Conservation (phyloP, 192 early-diverging fungal genomes). For the Chytriomyces hyalinus region DNA sequence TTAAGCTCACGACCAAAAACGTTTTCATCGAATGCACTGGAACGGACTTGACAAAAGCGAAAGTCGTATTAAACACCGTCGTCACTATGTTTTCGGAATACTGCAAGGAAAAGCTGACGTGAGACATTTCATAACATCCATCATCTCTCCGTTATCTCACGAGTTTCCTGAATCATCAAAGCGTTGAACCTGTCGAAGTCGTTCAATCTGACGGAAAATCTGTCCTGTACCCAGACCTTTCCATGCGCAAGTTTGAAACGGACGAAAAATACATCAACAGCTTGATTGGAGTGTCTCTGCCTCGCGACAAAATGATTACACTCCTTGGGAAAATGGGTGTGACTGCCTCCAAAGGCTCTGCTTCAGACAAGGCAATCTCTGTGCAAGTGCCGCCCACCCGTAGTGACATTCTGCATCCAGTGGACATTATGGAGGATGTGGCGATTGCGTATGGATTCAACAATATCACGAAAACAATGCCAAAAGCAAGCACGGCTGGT, state of each 20-base stretch:
- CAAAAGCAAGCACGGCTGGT: slow-evolving; percentile 82
- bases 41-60: slow-evolving; percentile 93
- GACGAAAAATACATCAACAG: slow-evolving; percentile 88
- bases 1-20: slow-evolving; percentile 90
- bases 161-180: slow-evolving; percentile 30
- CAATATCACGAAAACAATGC: slow-evolving; percentile 82
- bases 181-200: slow-evolving; percentile 91
- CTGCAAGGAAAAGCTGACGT: slow-evolving; percentile 89
- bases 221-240: slow-evolving; percentile 76
- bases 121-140: slow-evolving; percentile 38
- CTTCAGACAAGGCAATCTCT: slow-evolving; percentile 56
- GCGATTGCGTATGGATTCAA: slow-evolving; percentile 97
- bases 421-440: slow-evolving; percentile 98
- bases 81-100: slow-evolving; percentile 96
- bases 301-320: slow-evolving; percentile 70
- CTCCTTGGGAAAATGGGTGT: slow-evolving; percentile 90
- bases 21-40: slow-evolving; percentile 98
- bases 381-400: slow-evolving; percentile 89
- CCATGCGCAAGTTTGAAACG: slow-evolving; percentile 70
- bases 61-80: slow-evolving; percentile 91
- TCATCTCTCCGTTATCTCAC: background rate
- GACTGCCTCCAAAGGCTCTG: slow-evolving; percentile 57
- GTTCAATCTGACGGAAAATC: slow-evolving; percentile 79
- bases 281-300: slow-evolving; percentile 75
- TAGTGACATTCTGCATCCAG: slow-evolving; percentile 93